A percentile compares a stretch with the other conserved stretches of the same genome.
Conservation (phyloP, 169 alveolate genomes). For the Eimeria zaria region DNA sequence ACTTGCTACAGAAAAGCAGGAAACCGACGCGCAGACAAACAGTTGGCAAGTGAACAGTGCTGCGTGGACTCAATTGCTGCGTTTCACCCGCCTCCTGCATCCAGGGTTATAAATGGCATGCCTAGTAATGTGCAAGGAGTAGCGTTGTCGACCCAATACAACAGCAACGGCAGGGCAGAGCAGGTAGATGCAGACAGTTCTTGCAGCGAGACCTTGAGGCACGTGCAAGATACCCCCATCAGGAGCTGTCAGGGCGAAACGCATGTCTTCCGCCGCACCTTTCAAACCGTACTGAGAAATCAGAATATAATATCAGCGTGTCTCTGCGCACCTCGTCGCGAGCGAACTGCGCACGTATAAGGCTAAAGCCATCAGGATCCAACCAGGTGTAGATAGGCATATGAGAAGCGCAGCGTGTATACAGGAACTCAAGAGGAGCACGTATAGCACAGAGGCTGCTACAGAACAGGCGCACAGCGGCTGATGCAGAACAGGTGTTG, state of each 20-base stretch:
- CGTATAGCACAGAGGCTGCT: no score
- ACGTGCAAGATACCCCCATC: not conserved
- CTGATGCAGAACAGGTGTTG: not conserved
- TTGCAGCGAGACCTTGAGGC: not conserved
- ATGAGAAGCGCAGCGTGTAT: no score
- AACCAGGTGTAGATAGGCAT: no score
- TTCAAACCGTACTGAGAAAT: not conserved
- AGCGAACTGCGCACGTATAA: not conserved
- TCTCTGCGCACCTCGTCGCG: not conserved
- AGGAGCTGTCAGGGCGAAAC: not conserved
- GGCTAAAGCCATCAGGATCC: not conserved
- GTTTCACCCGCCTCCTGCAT: not conserved
- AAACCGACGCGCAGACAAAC: not conserved
- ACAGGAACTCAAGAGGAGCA: no score
- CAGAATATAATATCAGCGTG: not conserved
- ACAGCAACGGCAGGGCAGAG: not conserved
- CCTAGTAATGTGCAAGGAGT: not conserved
- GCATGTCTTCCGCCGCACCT: not conserved
- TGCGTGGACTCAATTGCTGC: not conserved
- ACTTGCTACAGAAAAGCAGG: not conserved
- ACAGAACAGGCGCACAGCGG: no score
- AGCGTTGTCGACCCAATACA: not conserved
- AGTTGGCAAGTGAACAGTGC: not conserved
- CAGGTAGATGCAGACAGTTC: not conserved
- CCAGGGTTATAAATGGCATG: not conserved